Base-by-base conservation (phyloP, 1,139 yeast genomes). In the Diutina pseudorugosa region DNA sequence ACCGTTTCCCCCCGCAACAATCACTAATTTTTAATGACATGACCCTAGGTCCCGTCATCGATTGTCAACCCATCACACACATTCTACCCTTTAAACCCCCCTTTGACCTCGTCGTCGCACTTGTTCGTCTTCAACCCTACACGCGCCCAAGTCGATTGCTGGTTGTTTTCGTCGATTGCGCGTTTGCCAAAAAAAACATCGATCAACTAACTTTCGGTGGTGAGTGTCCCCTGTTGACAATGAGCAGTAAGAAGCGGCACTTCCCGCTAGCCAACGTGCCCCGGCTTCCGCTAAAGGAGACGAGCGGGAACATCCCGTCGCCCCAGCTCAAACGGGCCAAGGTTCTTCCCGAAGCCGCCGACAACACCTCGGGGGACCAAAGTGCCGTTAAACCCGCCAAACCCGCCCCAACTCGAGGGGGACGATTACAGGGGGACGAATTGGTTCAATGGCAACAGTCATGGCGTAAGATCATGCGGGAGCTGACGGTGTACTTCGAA, bases 401-500 rank as follows among this genome's bases (percentile, higher is more conserved):
- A 14, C 5, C 16, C 14, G 36, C 36, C 36, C 36, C 36, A 14
- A 4, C 36, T 30, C 36, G 36, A 30, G 36, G 36, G 11, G 49
- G 42, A n/a, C 59, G 77, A 19, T 62, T 73, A 23, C 73, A 69
- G 1, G 79, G 78, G 2, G 77, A 72, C 47, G 88, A 83, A 57
- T 65, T 84, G 52, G 68, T 71, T 52, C 78, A 75, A 58, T 91
- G 98, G 98, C 91, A 87, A 62, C 74, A 74, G 51, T 82, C 84
- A 54, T 91, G 97, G 96, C 74, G 82, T 53, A 75, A 76, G 55
- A 86, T 88, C 58, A 83, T 91, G 86, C 76, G 77, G 50, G 81
- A 76, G 54, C 79, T 91, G 33, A 79, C 79, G 30, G 85, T 89
- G 20, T 93, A 87, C 65, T 89, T 91, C 63, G 97, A 90, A 65